These are phyloP conservation scores for Selaginella tamariscina DNA, from an alignment of 75 land plant species.

Conservation along the genomic window DNA sequence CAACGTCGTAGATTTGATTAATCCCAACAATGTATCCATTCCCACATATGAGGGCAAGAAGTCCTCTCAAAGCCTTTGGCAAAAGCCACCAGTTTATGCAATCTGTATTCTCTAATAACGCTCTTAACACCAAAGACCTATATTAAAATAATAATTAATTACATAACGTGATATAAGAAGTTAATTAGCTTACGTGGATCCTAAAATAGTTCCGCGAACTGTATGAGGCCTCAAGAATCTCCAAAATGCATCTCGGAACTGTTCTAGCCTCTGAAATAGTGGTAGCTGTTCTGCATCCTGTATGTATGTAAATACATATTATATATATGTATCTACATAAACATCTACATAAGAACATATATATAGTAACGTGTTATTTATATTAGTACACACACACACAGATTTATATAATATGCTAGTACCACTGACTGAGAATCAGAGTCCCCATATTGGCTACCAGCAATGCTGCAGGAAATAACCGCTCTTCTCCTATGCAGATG, in stretches of 20 bases:
- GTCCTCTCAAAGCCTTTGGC: slow-evolving; percentile 72
- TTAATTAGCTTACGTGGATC: slow-evolving; percentile 42
- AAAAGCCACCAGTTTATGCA: slow-evolving; percentile 68
- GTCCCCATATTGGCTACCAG: too few species aligned
- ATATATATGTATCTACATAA: too few species aligned
- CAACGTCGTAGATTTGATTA: slow-evolving; percentile 90
- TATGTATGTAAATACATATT: too few species aligned
- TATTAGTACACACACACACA: too few species aligned
- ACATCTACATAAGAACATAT: too few species aligned
- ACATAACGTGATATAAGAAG: background rate
- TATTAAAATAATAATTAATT: background rate
- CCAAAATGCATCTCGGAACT: slow-evolving; percentile 81
- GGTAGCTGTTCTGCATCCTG: slow-evolving; percentile 25
- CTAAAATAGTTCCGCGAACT: slow-evolving; percentile 79
- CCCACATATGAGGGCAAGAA: slow-evolving; percentile 80
- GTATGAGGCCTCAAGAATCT: slow-evolving; percentile 94
- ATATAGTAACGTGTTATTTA: too few species aligned
- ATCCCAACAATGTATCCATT: slow-evolving; percentile 97
- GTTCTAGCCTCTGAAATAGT: slow-evolving; percentile 26
- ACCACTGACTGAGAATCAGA: too few species aligned
- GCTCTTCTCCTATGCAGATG: too few species aligned
- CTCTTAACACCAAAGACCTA: slow-evolving; percentile 62
- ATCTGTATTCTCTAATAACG: slow-evolving; percentile 63
- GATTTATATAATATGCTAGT: too few species aligned
- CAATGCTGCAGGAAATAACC: too few species aligned